These are phyloP conservation scores for Fusarium redolens DNA, from an alignment of 2,329 filamentous ascomycete species.

Conservation along the genomic window DNA sequence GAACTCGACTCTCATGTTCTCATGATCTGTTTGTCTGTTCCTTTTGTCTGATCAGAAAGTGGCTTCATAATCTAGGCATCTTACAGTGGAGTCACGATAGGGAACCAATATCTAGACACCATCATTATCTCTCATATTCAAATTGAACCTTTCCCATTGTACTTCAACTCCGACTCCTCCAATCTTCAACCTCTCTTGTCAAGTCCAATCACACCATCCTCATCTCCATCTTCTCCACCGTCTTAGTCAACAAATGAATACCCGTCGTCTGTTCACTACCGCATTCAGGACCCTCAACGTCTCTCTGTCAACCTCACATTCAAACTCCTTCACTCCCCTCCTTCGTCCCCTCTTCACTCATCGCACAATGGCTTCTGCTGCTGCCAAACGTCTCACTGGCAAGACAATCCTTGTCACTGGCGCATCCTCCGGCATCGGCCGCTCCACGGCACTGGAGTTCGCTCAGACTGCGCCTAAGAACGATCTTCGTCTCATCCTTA, in stretches of 20 bases:
- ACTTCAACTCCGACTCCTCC: neutral
- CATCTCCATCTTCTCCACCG: conserved; percentile 25
- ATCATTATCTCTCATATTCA: neutral
- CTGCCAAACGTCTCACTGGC: conserved; percentile 86
- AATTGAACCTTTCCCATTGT: neutral
- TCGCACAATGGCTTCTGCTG: conserved; percentile 65
- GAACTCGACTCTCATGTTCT: neutral
- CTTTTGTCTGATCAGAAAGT: neutral
- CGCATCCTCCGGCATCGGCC: conserved; percentile 92
- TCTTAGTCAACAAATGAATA: conserved; percentile 36
- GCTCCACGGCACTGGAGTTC: conserved; percentile 87
- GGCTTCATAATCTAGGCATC: neutral
- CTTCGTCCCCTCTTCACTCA: conserved; percentile 18
- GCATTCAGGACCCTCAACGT: conserved; percentile 29
- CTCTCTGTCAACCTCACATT: conserved; percentile 16
- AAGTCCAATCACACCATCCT: conserved; percentile 29
- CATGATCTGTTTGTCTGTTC: neutral
- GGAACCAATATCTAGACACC: neutral
- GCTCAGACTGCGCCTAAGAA: conserved; percentile 83
- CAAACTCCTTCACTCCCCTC: conserved; percentile 1
- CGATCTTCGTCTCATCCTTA: conserved; percentile 85
- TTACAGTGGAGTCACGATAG: neutral
- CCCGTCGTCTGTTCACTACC: conserved; percentile 30
- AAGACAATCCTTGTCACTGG: conserved; percentile 95
- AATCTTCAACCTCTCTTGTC: conserved; percentile 2